Percentiles rank a stretch among this genome's conserved stretches.
phyloP scores from a whole-genome alignment of 225 moss, liverwort and hornwort genomes.

The Takakia lepidozioides region DNA sequence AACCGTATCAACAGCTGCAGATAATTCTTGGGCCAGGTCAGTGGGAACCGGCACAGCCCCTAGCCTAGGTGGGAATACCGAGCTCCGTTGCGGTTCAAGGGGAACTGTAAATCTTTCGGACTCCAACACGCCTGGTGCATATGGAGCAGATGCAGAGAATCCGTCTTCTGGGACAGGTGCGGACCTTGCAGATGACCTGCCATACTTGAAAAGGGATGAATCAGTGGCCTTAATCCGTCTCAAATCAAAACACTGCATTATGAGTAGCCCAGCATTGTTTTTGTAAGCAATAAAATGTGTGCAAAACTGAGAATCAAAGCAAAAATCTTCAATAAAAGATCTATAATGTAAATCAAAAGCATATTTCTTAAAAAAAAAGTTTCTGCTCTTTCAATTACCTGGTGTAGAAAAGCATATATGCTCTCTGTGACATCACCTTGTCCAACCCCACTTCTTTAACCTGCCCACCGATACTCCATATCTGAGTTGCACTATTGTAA shows the following conservation, averaged over 20 bases:
- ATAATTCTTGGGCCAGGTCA: not conserved
- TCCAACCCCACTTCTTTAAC: slow-evolving; percentile 88
- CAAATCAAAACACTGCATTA: not conserved
- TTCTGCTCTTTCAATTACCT: no score
- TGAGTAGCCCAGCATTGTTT: no score
- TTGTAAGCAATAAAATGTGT: not conserved
- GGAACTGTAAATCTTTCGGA: not conserved
- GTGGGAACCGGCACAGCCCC: not conserved
- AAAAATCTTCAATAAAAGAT: no score
- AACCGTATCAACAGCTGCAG: no score
- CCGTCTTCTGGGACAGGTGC: slow-evolving; percentile 27
- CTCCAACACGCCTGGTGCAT: not conserved
- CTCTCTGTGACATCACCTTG: slow-evolving; percentile 79
- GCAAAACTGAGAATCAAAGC: not conserved
- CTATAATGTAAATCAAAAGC: no score
- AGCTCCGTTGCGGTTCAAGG: slow-evolving; percentile 9
- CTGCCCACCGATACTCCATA: slow-evolving; percentile 19
- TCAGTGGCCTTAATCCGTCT: not conserved
- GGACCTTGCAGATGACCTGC: slow-evolving; percentile 36
- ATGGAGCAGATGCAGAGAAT: not conserved
- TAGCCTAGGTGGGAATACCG: not conserved
- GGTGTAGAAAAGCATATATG: slow-evolving; percentile 83
- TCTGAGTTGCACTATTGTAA: no score
- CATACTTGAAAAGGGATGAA: slow-evolving; percentile 1
- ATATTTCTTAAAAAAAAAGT: no score